Percentiles rank a stretch among this genome's conserved stretches.
Conservation (phyloP, 2,329 filamentous ascomycete genomes). For the Tricladium varicosporioides region DNA sequence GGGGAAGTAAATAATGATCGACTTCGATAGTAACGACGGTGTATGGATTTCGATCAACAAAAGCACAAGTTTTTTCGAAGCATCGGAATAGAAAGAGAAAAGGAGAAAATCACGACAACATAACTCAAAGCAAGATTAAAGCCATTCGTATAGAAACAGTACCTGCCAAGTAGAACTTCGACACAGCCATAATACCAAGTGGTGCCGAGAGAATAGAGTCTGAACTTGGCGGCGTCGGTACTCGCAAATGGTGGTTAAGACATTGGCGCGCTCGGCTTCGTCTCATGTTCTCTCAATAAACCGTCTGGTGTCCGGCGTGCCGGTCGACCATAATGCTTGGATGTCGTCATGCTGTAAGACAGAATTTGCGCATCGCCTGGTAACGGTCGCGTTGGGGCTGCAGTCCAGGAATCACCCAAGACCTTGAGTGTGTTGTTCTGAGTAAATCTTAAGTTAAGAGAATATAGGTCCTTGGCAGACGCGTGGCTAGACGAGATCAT, state of each 20-base stretch:
- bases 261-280: slow-evolving; percentile 3
- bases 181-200: slow-evolving; percentile 7
- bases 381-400: background rate
- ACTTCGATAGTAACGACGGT: background rate
- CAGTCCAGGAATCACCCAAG: background rate
- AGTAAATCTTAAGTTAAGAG: background rate
- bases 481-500: background rate
- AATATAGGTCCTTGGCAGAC: background rate
- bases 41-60: background rate
- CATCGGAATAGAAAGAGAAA: background rate
- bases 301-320: background rate
- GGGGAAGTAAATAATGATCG: background rate
- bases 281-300: background rate
- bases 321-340: background rate
- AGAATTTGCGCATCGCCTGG: no score
- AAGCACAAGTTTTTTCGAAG: background rate
- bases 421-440: background rate
- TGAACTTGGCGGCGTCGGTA: background rate
- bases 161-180: background rate
- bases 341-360: background rate
- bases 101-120: background rate
- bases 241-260: background rate
- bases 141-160: background rate
- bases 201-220: slow-evolving; percentile 1
- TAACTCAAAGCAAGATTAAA: background rate